Evolutionary conservation across 495 filamentous ascomycete genomes (phyloP).

Genomic region (Hypoxylon fragiforme): DNA sequence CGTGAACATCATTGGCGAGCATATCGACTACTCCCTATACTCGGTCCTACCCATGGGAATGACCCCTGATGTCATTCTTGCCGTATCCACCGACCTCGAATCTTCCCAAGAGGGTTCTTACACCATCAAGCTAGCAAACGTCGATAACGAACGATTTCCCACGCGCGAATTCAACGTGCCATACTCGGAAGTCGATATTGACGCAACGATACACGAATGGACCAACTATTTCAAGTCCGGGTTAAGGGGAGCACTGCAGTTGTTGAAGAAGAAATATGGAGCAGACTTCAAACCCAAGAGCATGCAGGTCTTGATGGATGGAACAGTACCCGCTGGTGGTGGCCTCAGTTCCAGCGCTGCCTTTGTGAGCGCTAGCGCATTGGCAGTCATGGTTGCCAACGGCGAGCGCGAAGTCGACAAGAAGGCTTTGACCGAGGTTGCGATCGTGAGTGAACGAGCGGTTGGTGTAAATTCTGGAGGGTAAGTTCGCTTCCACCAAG

Average conservation of each 20-base stretch:
- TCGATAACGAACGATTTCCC: constrained; percentile 75
- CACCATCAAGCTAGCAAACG: constrained; percentile 69
- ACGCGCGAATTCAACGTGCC: constrained; percentile 75
- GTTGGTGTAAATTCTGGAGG: constrained; percentile 97
- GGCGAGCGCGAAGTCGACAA: constrained; percentile 80
- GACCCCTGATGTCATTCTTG: constrained; percentile 85
- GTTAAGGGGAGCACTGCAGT: constrained; percentile 74
- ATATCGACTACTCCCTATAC: constrained; percentile 98
- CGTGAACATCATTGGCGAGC: constrained; percentile 98
- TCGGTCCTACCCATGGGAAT: constrained; percentile 95
- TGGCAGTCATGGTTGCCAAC: constrained; percentile 87
- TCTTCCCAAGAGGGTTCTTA: constrained; percentile 39
- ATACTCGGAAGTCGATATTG: constrained; percentile 73
- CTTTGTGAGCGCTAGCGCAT: constrained; percentile 86
- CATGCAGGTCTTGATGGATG: constrained; percentile 89
- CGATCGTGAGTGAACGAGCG: constrained; percentile 89
- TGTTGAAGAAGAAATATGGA: constrained; percentile 70
- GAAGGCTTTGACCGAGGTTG: constrained; percentile 83
- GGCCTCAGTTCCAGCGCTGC: constrained; percentile 93
- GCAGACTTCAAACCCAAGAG: constrained; percentile 65
- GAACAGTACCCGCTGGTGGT: constrained; percentile 87
- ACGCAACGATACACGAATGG: constrained; percentile 86
- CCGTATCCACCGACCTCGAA: constrained; percentile 66
- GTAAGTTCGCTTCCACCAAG: constrained; percentile 48
- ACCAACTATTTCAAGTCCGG: constrained; percentile 98